These are phyloP conservation scores for Erucastrum elatum DNA, from an alignment of 345 rosid species.

Conservation along the genomic window DNA sequence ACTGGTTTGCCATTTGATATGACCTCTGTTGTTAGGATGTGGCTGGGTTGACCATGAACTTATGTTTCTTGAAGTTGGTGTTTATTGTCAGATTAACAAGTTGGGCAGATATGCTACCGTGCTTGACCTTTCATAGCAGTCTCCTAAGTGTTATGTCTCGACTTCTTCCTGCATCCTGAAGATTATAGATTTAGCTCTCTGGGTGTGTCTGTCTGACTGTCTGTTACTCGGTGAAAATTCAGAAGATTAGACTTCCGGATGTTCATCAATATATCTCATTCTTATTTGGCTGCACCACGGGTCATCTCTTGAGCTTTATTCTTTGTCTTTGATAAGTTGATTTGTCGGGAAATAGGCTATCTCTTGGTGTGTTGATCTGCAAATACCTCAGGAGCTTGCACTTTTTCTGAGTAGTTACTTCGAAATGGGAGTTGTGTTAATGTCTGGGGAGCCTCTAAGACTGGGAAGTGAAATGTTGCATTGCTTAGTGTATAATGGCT, in stretches of 20 bases:
- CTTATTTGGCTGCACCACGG: not conserved
- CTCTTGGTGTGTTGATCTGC: not conserved
- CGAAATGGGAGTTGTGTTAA: slow-evolving; percentile 6
- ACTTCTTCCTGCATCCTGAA: slow-evolving; percentile 11
- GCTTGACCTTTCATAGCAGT: not conserved
- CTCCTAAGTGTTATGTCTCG: slow-evolving; percentile 16
- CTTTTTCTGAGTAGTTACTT: not conserved
- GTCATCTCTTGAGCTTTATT: slow-evolving; percentile 3
- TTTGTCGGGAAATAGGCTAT: slow-evolving; percentile 1
- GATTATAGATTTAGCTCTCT: slow-evolving; percentile 17
- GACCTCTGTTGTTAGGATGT: slow-evolving; percentile 10
- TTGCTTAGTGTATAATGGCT: slow-evolving; percentile 34
- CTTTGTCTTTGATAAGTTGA: not conserved
- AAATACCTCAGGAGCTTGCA: slow-evolving; percentile 8
- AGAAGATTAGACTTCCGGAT: slow-evolving; percentile 1
- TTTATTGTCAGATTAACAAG: slow-evolving; percentile 6
- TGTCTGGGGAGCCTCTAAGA: slow-evolving; percentile 14
- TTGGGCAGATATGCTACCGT: not conserved
- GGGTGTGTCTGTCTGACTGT: too few relatives aligned
- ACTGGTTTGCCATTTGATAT: slow-evolving; percentile 10
- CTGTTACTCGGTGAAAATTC: not conserved
- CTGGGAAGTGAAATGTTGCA: slow-evolving; percentile 24
- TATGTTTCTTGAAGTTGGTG: slow-evolving; percentile 16
- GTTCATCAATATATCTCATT: slow-evolving; percentile 1
- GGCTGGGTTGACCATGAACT: slow-evolving; percentile 11